Conservation (phyloP, 306 rosid species). For the Dryas drummondii region DNA sequence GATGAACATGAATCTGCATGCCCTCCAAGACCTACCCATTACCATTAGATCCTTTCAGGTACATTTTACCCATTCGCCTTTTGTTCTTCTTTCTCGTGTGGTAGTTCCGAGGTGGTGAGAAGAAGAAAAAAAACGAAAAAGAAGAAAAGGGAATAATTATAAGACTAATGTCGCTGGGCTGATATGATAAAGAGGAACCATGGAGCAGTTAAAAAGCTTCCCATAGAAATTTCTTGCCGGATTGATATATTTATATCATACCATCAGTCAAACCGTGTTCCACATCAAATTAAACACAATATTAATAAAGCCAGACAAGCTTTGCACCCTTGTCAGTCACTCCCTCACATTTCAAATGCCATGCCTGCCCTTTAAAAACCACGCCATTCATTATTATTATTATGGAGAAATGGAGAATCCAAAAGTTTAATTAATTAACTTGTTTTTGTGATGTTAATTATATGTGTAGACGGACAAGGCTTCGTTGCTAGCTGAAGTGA, state of each 20-base stretch:
- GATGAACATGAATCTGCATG: too few species aligned
- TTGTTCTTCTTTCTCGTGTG: conserved; percentile 35
- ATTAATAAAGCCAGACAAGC: conserved; percentile 52
- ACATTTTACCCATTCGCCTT: too few species aligned
- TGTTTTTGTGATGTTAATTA: background rate
- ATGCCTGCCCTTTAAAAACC: conserved; percentile 1
- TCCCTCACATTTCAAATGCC: background rate
- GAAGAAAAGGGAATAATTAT: conserved; percentile 18
- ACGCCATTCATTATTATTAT: background rate
- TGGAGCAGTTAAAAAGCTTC: conserved; percentile 59
- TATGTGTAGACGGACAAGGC: conserved; percentile 79
- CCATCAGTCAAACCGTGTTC: conserved; percentile 45
- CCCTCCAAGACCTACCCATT: too few species aligned
- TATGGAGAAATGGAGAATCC: background rate
- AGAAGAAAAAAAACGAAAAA: conserved; percentile 19
- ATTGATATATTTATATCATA: background rate
- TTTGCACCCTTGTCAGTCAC: conserved; percentile 55
- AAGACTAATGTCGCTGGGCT: conserved; percentile 66
- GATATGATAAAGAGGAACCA: conserved; percentile 68
- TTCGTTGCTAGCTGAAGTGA: conserved; percentile 80
- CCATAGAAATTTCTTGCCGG: conserved; percentile 63
- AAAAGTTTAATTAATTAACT: background rate
- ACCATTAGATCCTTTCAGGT: too few species aligned
- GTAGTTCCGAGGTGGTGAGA: conserved; percentile 55
- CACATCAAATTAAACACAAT: conserved; percentile 24